Conservation (phyloP, 148 eudicot species). For the Persicaria maculosa region DNA sequence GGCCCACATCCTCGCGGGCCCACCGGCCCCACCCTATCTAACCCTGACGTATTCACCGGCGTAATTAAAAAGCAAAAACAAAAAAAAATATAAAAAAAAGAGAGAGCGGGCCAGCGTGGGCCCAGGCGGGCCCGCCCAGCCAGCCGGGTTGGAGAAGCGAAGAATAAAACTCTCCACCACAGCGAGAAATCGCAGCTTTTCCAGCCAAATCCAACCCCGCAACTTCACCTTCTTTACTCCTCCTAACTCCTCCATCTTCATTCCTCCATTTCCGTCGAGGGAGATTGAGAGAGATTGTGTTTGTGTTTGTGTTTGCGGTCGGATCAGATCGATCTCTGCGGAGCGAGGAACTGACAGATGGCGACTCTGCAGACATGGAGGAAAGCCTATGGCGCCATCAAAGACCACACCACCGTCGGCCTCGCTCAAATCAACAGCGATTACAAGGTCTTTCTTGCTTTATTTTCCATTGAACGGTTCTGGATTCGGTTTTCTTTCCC, state of each 20-base stretch:
- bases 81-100: background rate
- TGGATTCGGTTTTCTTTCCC: background rate
- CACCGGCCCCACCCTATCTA: background rate
- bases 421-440: constrained; percentile 92
- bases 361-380: constrained; percentile 76
- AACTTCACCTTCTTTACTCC: background rate
- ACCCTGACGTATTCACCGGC: background rate
- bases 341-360: constrained; percentile 29
- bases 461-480: background rate
- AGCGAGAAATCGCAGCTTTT: background rate
- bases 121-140: background rate
- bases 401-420: constrained; percentile 90
- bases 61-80: background rate
- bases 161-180: background rate
- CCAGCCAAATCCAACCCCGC: constrained; percentile 4
- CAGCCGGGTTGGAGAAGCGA: constrained; percentile 2
- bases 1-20: background rate
- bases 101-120: no score
- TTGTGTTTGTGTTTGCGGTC: background rate
- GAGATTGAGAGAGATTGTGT: background rate
- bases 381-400: constrained; percentile 86
- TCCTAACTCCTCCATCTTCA: background rate
- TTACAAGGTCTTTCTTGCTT: constrained; percentile 45
- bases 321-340: constrained; percentile 28
- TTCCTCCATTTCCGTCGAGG: background rate